Evolutionary conservation across 106 monocot species (phyloP), one percentile per base, ranked within the genome.

Genomic region (Triglochin maritima): DNA sequence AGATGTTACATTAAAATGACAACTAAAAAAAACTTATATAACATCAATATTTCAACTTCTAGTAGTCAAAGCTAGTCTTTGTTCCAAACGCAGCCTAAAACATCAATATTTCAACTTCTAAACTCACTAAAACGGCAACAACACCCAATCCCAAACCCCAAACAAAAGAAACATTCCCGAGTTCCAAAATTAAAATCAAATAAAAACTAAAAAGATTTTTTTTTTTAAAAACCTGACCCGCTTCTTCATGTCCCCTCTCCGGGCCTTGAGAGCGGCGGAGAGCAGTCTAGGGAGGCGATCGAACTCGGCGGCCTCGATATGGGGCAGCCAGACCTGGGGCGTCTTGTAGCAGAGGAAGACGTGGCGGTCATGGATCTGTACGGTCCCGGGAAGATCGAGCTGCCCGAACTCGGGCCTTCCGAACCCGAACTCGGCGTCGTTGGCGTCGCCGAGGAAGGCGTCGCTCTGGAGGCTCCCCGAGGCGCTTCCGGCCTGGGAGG

Each of bases 341-440:
- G 77, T 70, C 72, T 82, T 82, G 60, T 86, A 81, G 67, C 88
- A 80, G 74, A 93, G 86, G 69, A 93, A 93, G 59, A 93, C 56
- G 71, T 93, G 93, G 65, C 88, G 86, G 8, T 87, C 80, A 79
- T 81, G 86, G 60, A 51, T 47, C 57, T 73, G 70, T 6, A 93
- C 89, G 12, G 93, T 89, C 29, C 89, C 93, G 48, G 68, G 29
- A 29, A 29, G 29, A 29, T 29, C 85, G 45, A 89, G 66, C 72
- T 72, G 70, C 7, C 77, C 77, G 54, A 70, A 77, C 77, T 77
- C 29, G 1, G 29, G 29, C 29, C 29, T 29, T 29, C 29, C 29
- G 1, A 29, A 29, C 3, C 77, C 77, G 54, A 70, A 77, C 77
- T 77, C 77, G n/a, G 64, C 55, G 50, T 76, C 69, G 49, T 44